Conservation (phyloP, 495 filamentous ascomycete species). For the Sabuloglossum arenarium region DNA sequence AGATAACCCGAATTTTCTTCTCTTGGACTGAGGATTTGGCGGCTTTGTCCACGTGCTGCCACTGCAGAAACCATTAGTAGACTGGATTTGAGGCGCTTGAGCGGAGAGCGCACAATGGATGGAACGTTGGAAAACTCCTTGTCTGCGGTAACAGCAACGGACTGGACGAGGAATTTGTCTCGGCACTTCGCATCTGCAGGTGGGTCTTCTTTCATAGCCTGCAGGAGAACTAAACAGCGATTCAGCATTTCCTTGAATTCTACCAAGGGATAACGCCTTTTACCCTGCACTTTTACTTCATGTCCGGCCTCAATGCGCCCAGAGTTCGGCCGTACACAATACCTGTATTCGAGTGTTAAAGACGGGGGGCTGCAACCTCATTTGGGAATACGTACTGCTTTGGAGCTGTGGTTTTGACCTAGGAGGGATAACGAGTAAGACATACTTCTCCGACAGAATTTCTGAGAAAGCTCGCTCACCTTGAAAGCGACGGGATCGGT, state of each 20-base stretch:
- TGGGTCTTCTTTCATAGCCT: constrained; percentile 94
- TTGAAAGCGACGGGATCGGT: constrained; percentile 81
- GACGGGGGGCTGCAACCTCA: not conserved
- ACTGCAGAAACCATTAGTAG: constrained; percentile 23
- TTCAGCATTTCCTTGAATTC: not conserved
- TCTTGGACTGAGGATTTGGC: constrained; percentile 63
- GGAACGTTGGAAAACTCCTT: constrained; percentile 62
- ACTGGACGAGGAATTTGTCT: constrained; percentile 97
- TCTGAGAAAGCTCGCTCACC: constrained; percentile 27
- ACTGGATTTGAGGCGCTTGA: not conserved
- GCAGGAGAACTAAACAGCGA: constrained; percentile 51
- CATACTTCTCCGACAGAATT: not conserved
- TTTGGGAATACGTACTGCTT: constrained; percentile 58
- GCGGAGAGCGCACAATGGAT: constrained; percentile 42
- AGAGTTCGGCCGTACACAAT: constrained; percentile 94
- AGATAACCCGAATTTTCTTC: constrained; percentile 89
- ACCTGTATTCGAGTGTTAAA: constrained; percentile 30
- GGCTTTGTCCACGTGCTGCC: constrained; percentile 55
- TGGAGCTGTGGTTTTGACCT: constrained; percentile 98
- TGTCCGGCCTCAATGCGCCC: constrained; percentile 78
- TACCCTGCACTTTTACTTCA: constrained; percentile 84
- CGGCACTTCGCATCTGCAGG: constrained; percentile 68
- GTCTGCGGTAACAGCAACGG: constrained; percentile 63
- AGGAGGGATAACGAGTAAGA: not conserved
- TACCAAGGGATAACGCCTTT: constrained; percentile 11